phyloP scores from a whole-genome alignment of 495 filamentous ascomycete species.

The Lophiostoma macrostomum region DNA sequence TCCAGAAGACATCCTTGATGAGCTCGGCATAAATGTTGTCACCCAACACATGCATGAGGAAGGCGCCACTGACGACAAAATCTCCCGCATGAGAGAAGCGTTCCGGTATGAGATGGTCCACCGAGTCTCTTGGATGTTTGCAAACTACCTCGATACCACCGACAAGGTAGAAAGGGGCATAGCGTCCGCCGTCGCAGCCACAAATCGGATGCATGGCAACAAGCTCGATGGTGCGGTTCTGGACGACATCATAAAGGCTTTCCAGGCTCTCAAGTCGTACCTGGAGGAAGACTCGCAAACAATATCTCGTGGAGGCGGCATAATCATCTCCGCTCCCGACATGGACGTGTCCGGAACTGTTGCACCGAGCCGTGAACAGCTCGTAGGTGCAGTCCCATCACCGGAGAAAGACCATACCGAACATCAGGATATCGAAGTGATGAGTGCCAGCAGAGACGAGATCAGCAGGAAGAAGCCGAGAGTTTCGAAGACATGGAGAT shows the following conservation, averaged over 20 bases:
- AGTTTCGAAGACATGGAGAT: slow-evolving; percentile 8
- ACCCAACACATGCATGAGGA: slow-evolving; percentile 14
- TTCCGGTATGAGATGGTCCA: slow-evolving; percentile 9
- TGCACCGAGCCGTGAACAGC: too few relatives aligned
- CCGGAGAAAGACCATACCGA: too few relatives aligned
- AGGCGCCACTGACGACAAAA: neutral
- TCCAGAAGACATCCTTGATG: slow-evolving; percentile 12
- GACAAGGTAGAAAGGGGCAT: slow-evolving; percentile 10
- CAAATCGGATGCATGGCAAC: neutral
- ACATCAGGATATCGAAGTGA: neutral
- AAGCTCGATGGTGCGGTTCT: slow-evolving; percentile 2
- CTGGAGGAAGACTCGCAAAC: neutral
- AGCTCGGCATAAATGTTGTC: slow-evolving; percentile 15
- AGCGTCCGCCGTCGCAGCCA: slow-evolving; percentile 3
- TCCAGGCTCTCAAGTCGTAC: neutral
- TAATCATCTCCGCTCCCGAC: neutral
- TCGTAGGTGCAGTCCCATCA: too few relatives aligned
- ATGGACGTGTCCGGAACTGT: too few relatives aligned
- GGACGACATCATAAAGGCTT: neutral
- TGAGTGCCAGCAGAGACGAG: neutral
- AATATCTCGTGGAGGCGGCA: neutral
- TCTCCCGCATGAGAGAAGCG: slow-evolving; percentile 1
- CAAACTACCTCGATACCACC: slow-evolving; percentile 6
- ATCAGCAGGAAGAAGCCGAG: neutral
- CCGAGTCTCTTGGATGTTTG: slow-evolving; percentile 8